A percentile compares a stretch with the other conserved stretches of the same genome.
phyloP scores from a whole-genome alignment of 1,284 basidiomycete species.

The Abortiporus biennis region DNA sequence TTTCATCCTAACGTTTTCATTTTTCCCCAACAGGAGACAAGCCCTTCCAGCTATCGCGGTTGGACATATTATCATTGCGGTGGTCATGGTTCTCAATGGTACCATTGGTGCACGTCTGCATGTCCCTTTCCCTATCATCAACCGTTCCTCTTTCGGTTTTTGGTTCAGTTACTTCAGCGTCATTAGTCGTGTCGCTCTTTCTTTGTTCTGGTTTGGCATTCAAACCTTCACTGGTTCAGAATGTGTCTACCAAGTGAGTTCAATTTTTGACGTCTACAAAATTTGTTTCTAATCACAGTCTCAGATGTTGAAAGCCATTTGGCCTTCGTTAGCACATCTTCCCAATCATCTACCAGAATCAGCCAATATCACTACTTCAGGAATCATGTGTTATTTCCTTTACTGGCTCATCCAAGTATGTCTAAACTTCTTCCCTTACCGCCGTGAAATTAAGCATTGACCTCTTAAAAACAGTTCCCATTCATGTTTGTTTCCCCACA shows the following conservation, averaged over 20 bases:
- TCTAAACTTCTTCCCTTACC: not conserved
- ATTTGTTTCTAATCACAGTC: not conserved
- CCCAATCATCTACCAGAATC: slow-evolving; percentile 56
- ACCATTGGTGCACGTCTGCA: slow-evolving; percentile 68
- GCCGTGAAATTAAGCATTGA: slow-evolving; percentile 3
- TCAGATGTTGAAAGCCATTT: slow-evolving; percentile 72
- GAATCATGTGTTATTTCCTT: slow-evolving; percentile 72
- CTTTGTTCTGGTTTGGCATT: slow-evolving; percentile 73
- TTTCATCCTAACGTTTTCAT: not conserved
- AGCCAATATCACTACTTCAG: slow-evolving; percentile 60
- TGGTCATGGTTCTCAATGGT: slow-evolving; percentile 60
- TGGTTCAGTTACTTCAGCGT: slow-evolving; percentile 77
- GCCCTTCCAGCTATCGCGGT: slow-evolving; percentile 59
- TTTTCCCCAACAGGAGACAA: slow-evolving; percentile 37
- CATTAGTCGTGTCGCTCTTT: slow-evolving; percentile 65
- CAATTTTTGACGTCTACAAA: not conserved
- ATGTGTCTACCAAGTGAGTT: slow-evolving; percentile 48
- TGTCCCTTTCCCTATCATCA: slow-evolving; percentile 66
- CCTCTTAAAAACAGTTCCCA: slow-evolving; percentile 40
- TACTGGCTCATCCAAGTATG: slow-evolving; percentile 60
- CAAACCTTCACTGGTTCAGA: slow-evolving; percentile 61
- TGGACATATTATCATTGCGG: slow-evolving; percentile 52
- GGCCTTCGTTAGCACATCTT: slow-evolving; percentile 61
- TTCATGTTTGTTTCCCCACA: slow-evolving; percentile 75
- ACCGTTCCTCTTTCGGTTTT: slow-evolving; percentile 75